Evolutionary conservation across 768 basidiomycete species (phyloP).

Genomic region (Tylopilus balloui): DNA sequence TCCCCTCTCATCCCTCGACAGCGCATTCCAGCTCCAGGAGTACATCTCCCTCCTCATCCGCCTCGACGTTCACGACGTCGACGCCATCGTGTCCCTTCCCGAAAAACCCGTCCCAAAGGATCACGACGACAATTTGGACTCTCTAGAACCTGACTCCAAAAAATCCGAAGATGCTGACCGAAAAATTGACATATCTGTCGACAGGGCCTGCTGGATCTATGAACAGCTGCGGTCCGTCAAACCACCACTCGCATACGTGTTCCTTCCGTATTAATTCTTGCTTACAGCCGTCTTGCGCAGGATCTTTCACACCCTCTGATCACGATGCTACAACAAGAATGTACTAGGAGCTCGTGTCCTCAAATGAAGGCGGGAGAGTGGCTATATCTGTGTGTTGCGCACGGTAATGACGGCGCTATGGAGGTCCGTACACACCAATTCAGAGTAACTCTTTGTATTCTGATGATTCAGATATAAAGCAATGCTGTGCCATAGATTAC

Average conservation of each 20-base stretch:
- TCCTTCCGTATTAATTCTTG: background rate
- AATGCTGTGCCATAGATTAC: constrained; percentile 98
- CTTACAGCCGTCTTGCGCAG: constrained; percentile 72
- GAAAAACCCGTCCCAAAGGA: constrained; percentile 37
- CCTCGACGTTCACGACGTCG: constrained; percentile 83
- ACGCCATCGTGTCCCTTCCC: constrained; percentile 74
- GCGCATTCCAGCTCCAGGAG: constrained; percentile 92
- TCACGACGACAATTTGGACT: constrained; percentile 17
- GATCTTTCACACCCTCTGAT: constrained; percentile 85
- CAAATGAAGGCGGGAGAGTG: constrained; percentile 99
- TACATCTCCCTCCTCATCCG: constrained; percentile 87
- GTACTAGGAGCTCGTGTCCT: constrained; percentile 80
- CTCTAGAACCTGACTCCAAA: constrained; percentile 31
- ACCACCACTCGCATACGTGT: background rate
- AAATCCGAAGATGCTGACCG: constrained; percentile 27
- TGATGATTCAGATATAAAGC: constrained; percentile 39
- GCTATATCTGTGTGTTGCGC: constrained; percentile 94
- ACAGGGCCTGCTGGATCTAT: constrained; percentile 84
- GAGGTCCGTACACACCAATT: constrained; percentile 48
- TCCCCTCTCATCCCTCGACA: constrained; percentile 70
- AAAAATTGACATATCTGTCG: constrained; percentile 56
- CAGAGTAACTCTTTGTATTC: constrained; percentile 8
- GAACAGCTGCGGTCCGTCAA: constrained; percentile 50
- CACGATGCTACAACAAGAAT: constrained; percentile 81
- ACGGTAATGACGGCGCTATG: constrained; percentile 83